phyloP scores from a whole-genome alignment of 2,329 filamentous ascomycete genomes.

The Grosmannia huntii region DNA sequence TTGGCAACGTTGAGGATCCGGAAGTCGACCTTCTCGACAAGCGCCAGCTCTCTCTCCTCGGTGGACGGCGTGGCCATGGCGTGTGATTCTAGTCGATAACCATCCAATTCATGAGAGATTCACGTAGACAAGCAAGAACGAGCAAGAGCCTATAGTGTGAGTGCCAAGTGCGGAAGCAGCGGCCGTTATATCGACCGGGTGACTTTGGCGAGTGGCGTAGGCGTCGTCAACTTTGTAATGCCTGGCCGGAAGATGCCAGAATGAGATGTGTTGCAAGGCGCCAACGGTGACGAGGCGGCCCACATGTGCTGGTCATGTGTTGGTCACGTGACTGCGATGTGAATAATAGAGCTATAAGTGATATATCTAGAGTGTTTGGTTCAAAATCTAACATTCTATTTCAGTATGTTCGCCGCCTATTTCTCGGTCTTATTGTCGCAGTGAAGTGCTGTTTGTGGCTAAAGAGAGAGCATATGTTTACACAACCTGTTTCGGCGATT shows the following conservation, averaged over 20 bases:
- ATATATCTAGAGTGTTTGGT: not conserved
- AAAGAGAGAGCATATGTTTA: no score
- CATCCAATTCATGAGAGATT: not conserved
- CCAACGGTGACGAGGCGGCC: not conserved
- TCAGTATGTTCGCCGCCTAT: no score
- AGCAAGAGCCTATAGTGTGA: not conserved
- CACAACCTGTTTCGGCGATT: no score
- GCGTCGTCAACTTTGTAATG: not conserved
- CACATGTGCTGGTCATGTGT: not conserved
- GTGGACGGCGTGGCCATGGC: conserved; percentile 1
- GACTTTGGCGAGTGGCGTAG: not conserved
- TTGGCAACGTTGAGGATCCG: conserved; percentile 67
- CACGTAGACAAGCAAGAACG: not conserved
- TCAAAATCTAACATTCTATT: no score
- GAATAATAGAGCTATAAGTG: no score
- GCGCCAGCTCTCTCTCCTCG: conserved; percentile 63
- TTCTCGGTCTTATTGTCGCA: no score
- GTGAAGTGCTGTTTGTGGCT: no score
- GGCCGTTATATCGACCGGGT: not conserved
- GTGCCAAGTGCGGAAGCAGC: not conserved
- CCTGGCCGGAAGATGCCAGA: not conserved
- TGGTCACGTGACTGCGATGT: not conserved
- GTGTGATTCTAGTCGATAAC: not conserved
- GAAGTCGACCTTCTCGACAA: conserved; percentile 77
- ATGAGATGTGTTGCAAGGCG: not conserved